phyloP scores from a whole-genome alignment of 345 rosid species.

The Citrus hindsii region DNA sequence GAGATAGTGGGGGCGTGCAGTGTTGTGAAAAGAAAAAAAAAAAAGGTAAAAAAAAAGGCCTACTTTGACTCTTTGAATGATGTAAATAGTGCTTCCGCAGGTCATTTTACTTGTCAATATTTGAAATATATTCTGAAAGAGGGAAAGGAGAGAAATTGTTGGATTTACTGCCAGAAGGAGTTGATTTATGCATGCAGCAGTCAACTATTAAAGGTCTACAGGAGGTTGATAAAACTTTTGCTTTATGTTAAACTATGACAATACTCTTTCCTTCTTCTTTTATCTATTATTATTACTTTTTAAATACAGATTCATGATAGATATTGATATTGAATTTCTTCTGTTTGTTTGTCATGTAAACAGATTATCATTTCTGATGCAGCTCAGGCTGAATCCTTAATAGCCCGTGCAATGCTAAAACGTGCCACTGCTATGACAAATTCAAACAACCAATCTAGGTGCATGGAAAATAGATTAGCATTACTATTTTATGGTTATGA shows the following conservation, averaged over 20 bases:
- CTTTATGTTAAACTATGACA: neutral
- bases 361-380: slow-evolving; percentile 52
- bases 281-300: no score
- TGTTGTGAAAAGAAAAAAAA: neutral
- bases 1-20: neutral
- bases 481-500: neutral
- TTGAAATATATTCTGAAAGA: slow-evolving; percentile 78
- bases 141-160: slow-evolving; percentile 70
- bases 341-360: slow-evolving; percentile 13
- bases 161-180: slow-evolving; percentile 60
- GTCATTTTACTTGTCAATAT: slow-evolving; percentile 58
- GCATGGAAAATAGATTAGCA: slow-evolving; percentile 1
- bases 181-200: slow-evolving; percentile 64
- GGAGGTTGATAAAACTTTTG: slow-evolving; percentile 43
- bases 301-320: neutral
- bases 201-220: slow-evolving; percentile 65
- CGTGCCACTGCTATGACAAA: slow-evolving; percentile 84
- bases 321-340: slow-evolving; percentile 8
- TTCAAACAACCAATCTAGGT: slow-evolving; percentile 86
- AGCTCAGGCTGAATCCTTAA: slow-evolving; percentile 61
- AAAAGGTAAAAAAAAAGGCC: no score
- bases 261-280: neutral
- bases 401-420: slow-evolving; percentile 70
- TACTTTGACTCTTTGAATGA: neutral
- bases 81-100: slow-evolving; percentile 30